These are phyloP conservation scores for Ceratocystis papillata DNA, from an alignment of 2,329 filamentous ascomycete genomes.

Conservation along the genomic window DNA sequence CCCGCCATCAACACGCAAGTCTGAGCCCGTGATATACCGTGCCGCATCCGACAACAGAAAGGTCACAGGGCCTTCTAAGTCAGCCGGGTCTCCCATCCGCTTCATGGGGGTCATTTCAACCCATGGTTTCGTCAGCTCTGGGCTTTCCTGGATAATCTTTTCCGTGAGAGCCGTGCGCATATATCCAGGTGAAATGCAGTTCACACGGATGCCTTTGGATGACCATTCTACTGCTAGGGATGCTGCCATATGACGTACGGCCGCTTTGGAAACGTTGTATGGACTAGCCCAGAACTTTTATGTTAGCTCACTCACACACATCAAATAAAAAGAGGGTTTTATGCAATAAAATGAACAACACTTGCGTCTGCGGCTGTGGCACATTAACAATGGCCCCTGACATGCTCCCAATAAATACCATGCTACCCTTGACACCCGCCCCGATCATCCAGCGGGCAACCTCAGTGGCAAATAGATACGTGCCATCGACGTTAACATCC, in stretches of 20 bases:
- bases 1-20: constrained; percentile 76
- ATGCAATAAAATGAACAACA: constrained; percentile 19
- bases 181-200: constrained; percentile 90
- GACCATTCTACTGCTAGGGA: constrained; percentile 94
- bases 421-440: constrained; percentile 65
- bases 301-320: not conserved
- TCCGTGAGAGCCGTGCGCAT: constrained; percentile 92
- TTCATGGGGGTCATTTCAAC: constrained; percentile 83
- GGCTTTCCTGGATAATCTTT: constrained; percentile 90
- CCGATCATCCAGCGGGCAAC: constrained; percentile 84
- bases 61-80: constrained; percentile 85
- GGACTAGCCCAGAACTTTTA: constrained; percentile 39
- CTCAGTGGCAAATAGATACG: constrained; percentile 74
- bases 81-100: constrained; percentile 84
- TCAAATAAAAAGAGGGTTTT: not conserved
- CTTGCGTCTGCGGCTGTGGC: constrained; percentile 74
- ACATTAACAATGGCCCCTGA: constrained; percentile 88
- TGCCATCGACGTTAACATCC: constrained; percentile 87
- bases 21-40: constrained; percentile 59
- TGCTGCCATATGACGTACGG: constrained; percentile 74
- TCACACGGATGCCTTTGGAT: constrained; percentile 74
- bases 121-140: constrained; percentile 82
- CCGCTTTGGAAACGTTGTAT: constrained; percentile 89
- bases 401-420: constrained; percentile 95
- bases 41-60: constrained; percentile 75